A percentile compares a stretch with the other conserved stretches of the same genome.
These are phyloP conservation scores for Podospora appendiculata DNA, from an alignment of 495 filamentous ascomycete species.

Conservation along the genomic window DNA sequence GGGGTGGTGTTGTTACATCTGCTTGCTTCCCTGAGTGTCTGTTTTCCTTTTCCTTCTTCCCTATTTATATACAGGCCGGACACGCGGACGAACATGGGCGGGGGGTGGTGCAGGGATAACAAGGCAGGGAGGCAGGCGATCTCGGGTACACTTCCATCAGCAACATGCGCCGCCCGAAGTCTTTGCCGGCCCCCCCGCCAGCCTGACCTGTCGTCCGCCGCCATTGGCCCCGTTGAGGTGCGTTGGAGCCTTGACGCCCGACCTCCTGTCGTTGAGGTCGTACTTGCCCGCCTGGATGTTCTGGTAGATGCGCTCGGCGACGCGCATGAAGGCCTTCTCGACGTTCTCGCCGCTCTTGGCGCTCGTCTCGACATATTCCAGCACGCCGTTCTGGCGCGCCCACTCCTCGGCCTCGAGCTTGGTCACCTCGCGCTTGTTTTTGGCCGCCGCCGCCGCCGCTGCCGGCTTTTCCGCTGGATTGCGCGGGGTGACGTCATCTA, in stretches of 20 bases:
- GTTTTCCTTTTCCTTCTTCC: no score
- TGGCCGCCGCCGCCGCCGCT: no score
- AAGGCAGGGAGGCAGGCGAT: not conserved
- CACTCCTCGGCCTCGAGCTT: constrained; percentile 76
- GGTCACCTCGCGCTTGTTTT: constrained; percentile 69
- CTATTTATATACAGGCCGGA: not conserved
- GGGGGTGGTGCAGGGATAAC: not conserved
- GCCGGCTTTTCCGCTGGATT: no score
- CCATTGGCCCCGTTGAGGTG: constrained; percentile 30
- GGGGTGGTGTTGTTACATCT: no score
- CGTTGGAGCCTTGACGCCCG: constrained; percentile 69
- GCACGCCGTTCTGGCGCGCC: constrained; percentile 72
- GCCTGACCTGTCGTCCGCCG: not conserved
- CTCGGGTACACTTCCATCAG: not conserved
- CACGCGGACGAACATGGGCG: not conserved
- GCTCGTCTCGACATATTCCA: constrained; percentile 90
- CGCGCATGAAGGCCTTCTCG: constrained; percentile 84
- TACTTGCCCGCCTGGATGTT: constrained; percentile 92
- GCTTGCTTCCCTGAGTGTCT: no score
- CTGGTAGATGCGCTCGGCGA: constrained; percentile 87
- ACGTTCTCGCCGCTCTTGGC: constrained; percentile 92
- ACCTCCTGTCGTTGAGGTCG: constrained; percentile 87
- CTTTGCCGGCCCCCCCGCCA: not conserved
- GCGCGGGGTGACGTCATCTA: no score
- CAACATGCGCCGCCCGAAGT: constrained; percentile 11